These are phyloP conservation scores for Chenopodium berlandieri DNA, from an alignment of 148 eudicot genomes.

Conservation along the genomic window DNA sequence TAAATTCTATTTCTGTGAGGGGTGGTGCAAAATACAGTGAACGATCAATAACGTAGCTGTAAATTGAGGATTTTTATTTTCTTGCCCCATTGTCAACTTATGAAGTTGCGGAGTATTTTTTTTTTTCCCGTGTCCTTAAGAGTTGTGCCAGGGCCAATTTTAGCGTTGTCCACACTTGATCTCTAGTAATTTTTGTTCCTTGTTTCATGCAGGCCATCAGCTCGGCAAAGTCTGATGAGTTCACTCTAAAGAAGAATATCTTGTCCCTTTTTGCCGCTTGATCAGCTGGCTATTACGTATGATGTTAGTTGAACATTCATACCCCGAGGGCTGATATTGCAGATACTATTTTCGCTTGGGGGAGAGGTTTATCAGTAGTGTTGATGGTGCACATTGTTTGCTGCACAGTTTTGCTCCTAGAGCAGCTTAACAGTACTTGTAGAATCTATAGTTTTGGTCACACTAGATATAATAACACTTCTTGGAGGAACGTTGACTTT, in stretches of 20 bases:
- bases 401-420: constrained; percentile 30
- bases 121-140: background rate
- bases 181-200: background rate
- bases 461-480: constrained; percentile 14
- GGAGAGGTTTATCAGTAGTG: constrained; percentile 6
- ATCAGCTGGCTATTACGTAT: constrained; percentile 7
- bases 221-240: constrained; percentile 76
- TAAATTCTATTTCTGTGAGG: too few relatives aligned
- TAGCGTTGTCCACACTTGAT: background rate
- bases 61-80: background rate
- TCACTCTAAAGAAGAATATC: constrained; percentile 92
- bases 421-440: constrained; percentile 17
- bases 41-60: background rate
- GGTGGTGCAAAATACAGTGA: background rate
- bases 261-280: constrained; percentile 59
- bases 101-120: background rate
- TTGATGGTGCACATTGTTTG: constrained; percentile 8
- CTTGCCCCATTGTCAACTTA: background rate
- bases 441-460: constrained; percentile 15
- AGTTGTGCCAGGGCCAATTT: background rate
- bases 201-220: constrained; percentile 70
- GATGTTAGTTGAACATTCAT: background rate
- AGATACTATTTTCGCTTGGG: background rate
- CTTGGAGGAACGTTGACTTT: background rate
- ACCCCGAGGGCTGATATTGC: constrained; percentile 4